Base-by-base conservation (phyloP, 306 rosid genomes). In the Mimosa pudica region DNA sequence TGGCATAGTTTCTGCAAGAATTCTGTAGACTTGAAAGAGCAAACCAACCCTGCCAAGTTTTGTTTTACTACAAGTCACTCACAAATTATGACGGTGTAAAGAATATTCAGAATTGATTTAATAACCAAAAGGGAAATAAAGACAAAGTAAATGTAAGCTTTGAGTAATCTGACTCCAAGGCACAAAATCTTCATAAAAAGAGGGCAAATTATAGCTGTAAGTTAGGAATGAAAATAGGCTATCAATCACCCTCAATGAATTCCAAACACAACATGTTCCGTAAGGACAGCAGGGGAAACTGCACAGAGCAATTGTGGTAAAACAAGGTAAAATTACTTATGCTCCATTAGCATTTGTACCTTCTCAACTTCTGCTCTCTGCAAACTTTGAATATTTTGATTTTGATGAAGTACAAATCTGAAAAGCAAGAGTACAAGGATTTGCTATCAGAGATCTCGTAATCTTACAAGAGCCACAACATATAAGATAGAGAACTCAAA, bases 41-140 rank as follows among this genome's bases (percentile, higher is more conserved):
- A 69, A 67, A 75, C 96, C 97, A 95, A 54, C 93, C 98, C 99
- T 95, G 91, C 81, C 20, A 77, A 30, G 10, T 11, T 24, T 24
- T 58, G 8, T 61, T 61, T 24, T n/a, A 70, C 33, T 72, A 79
- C 79, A 66, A 84, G 73, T 33, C 42, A 32, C 38, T 11, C 10
- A 11, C 68, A 32, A 62, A 13, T 62, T 6, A 11, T 32, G 33
- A 33, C 7, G 42, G 41, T 62, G 38, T 10, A 13, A 32, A 62
- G 68, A 32, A 62, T 42, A 62, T 62, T 33, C 8, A 5, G 17
- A 6, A 5, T 62, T 62, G 42, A 62, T 62, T 62, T 62, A 11
- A 12, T 1, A 62, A 33, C 42, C 6, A 2, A 4, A 62, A 32
- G 42, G 9, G 38, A 62, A 32, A 62, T 32, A 62, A 30, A 30